Conservation (phyloP, 768 basidiomycete genomes). For the Ramaria sp. region DNA sequence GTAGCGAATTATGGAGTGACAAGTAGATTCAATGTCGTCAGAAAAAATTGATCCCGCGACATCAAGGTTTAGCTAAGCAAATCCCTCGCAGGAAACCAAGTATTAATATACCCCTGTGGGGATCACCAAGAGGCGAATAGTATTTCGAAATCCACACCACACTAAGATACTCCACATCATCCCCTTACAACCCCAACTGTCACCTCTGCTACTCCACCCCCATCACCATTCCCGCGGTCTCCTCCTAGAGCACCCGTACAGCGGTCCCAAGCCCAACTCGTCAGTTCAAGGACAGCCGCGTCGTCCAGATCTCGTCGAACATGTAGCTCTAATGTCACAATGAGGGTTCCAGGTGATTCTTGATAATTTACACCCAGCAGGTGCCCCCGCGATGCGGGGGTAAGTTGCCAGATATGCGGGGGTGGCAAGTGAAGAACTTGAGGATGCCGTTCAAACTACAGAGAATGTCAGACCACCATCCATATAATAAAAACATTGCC, state of each 20-base stretch:
- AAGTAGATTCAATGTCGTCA: not conserved
- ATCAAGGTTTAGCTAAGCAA: no score
- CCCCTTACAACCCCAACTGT: slow-evolving; percentile 66
- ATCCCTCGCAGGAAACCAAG: no score
- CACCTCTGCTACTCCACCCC: slow-evolving; percentile 44
- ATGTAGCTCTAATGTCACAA: slow-evolving; percentile 75
- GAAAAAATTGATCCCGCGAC: no score
- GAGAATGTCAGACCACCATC: not conserved
- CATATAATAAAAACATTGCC: slow-evolving; percentile 13
- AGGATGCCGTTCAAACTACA: slow-evolving; percentile 73
- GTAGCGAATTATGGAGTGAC: not conserved
- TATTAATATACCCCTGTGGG: no score
- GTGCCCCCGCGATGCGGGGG: slow-evolving; percentile 24
- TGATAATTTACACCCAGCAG: slow-evolving; percentile 15
- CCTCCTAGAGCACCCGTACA: slow-evolving; percentile 17
- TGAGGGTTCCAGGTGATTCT: slow-evolving; percentile 24
- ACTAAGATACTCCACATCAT: slow-evolving; percentile 15
- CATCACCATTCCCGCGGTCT: slow-evolving; percentile 17
- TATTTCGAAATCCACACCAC: not conserved
- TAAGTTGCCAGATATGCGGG: slow-evolving; percentile 84
- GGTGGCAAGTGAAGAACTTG: slow-evolving; percentile 74
- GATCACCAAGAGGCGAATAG: not conserved
- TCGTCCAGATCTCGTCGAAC: slow-evolving; percentile 58
- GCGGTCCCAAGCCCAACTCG: slow-evolving; percentile 62
- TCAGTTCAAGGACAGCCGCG: slow-evolving; percentile 58